Conservation (phyloP, 1,139 yeast species). For the Hansenula sp. region DNA sequence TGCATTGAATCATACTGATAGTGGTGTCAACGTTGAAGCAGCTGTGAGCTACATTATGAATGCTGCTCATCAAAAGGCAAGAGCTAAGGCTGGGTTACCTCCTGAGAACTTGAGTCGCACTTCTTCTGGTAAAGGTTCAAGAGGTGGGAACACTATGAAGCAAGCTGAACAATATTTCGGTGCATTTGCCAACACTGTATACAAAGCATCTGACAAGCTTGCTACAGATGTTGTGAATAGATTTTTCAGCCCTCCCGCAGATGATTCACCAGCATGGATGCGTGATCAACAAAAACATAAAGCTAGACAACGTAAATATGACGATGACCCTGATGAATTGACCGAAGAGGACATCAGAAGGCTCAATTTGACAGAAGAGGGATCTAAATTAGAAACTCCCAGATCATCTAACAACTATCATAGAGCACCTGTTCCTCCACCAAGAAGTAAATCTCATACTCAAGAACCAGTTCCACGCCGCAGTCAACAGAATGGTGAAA, state of each 20-base stretch:
- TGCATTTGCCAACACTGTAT: conserved; percentile 15
- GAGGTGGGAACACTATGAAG: neutral
- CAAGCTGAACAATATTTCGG: conserved; percentile 17
- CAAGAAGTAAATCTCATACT: conserved; percentile 14
- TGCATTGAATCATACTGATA: conserved; percentile 49
- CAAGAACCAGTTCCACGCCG: neutral
- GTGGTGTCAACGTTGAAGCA: conserved; percentile 57
- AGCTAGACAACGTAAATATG: conserved; percentile 7
- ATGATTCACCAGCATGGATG: conserved; percentile 79
- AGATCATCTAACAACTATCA: neutral
- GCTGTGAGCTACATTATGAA: conserved; percentile 71
- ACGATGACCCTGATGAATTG: conserved; percentile 20
- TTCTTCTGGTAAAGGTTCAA: neutral
- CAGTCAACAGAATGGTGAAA: conserved; percentile 2
- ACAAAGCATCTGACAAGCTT: conserved; percentile 29
- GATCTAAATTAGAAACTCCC: neutral
- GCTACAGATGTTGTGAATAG: conserved; percentile 62
- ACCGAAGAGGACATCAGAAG: conserved; percentile 12
- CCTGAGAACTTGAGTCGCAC: conserved; percentile 4
- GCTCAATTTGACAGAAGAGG: conserved; percentile 1
- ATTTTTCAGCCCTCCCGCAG: conserved; percentile 59
- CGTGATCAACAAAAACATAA: conserved; percentile 46
- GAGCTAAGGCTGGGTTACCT: conserved; percentile 16
- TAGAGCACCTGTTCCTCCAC: conserved; percentile 8
- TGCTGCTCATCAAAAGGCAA: conserved; percentile 41